Base-by-base conservation (phyloP, 2,329 filamentous ascomycete species). In the Fusarium sp. region DNA sequence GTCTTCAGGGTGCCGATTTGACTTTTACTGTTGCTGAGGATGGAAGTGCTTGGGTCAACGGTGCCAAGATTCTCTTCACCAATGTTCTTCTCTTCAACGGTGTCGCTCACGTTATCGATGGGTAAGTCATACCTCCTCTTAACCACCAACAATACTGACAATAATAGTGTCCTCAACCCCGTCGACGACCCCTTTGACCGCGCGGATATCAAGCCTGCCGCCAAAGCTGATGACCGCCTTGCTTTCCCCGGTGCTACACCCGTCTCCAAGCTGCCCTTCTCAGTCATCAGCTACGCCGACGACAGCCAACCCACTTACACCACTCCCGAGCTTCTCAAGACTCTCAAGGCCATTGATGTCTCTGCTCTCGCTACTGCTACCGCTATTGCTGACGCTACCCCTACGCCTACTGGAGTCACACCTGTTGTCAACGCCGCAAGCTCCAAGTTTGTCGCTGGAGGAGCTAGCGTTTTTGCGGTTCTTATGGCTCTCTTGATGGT, bases 31-130 rank as follows among this genome's bases (percentile, higher is more conserved):
- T 81, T 30, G 61, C 73, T 10, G 68, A 76, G n/a, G 73, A 78
- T 44, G 76, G 77, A 9, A 73, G 70, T 15, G 75, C 73, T 6
- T 80, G 73, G 73, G 77, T 81, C 1, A 80, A 80, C 14, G 71
- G 72, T 14, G 79, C 79, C 0, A 78, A 73, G 60, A 80, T 81
- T 35, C 64, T 78, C 3, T 72, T 75, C 8, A 71, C 78, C 26
- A 79, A 81, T 57, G 64, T 70, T 15, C 75, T 81, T 18, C 49
- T 80, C 3, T 75, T 67, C 45, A 81, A 80, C 37, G 78, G 79
- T 40, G 73, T 81, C 13, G 79, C 76, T 11, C 79, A 81, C 40
- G 70, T 76, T 35, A 76, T 81, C 49, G 79, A 81, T 35, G 69
- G 68, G 78, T 78, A 35, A 62, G 72, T 60, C 12, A 14, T 38